Conservation (phyloP, 345 rosid species). For the Arabidopsis thaliana region DNA sequence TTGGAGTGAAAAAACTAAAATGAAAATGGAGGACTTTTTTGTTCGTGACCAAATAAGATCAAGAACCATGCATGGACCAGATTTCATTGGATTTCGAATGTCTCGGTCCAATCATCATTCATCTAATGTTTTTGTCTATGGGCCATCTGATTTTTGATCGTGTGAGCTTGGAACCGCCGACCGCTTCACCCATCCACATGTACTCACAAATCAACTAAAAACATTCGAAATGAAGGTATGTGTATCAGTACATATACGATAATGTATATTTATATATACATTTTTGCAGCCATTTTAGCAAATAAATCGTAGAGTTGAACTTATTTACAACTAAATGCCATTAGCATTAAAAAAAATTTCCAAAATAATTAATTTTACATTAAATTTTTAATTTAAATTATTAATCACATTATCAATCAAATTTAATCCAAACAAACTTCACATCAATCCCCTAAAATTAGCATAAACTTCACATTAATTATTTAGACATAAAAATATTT, state of each 20-base stretch:
- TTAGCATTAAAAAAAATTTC: too few species aligned
- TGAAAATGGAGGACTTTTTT: neutral
- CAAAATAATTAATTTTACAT: too few species aligned
- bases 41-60: slow-evolving; percentile 4
- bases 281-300: too few species aligned
- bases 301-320: too few species aligned
- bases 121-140: neutral
- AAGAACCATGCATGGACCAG: slow-evolving; percentile 25
- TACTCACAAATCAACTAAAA: neutral
- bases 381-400: too few species aligned
- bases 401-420: too few species aligned
- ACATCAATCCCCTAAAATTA: too few species aligned
- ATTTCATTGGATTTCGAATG: neutral
- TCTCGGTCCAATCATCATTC: slow-evolving; percentile 19
- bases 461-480: too few species aligned
- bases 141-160: slow-evolving; percentile 21
- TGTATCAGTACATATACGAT: neutral
- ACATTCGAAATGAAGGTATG: neutral
- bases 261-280: too few species aligned
- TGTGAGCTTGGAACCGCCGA: slow-evolving; percentile 9
- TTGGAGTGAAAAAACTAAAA: neutral
- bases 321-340: too few species aligned
- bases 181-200: neutral
- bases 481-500: too few species aligned
- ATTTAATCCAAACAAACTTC: too few species aligned